Evolutionary conservation across 306 rosid genomes (phyloP).

Genomic region (Citrullus amarus): DNA sequence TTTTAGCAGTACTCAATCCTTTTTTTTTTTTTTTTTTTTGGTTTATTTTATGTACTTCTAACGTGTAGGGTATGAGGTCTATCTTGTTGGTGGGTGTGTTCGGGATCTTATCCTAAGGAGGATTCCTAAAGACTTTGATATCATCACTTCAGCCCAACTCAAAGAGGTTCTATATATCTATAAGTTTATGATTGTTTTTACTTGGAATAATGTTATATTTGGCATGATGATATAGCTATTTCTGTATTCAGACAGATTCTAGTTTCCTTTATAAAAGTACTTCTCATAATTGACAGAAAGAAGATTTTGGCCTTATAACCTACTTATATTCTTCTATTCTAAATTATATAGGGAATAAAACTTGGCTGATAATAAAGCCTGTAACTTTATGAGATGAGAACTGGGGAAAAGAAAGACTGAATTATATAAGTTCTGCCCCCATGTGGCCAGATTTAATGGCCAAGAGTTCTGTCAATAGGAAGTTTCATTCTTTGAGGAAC

Average conservation of each 20-base stretch:
- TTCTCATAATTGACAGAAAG: background rate
- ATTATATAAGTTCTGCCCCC: background rate
- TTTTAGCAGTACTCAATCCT: background rate
- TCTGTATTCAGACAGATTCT: background rate
- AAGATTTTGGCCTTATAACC: background rate
- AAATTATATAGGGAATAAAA: background rate
- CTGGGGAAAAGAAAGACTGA: background rate
- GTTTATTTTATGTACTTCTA: background rate
- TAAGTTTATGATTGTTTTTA: background rate
- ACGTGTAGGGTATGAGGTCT: conserved; percentile 24
- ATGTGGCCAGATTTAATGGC: background rate
- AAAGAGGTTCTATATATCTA: conserved; percentile 16
- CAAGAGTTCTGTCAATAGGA: background rate
- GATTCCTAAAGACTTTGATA: conserved; percentile 31
- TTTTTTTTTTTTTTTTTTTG: background rate
- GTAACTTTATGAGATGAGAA: background rate
- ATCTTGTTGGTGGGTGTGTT: conserved; percentile 41
- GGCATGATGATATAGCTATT: background rate
- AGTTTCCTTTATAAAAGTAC: background rate
- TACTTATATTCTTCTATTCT: background rate
- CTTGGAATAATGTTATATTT: background rate
- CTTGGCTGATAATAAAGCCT: background rate
- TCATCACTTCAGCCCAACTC: conserved; percentile 27
- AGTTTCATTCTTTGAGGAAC: background rate
- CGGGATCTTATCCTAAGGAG: conserved; percentile 34